phyloP scores from a whole-genome alignment of 2,329 filamentous ascomycete species.

The Cordyceps tenuipes region DNA sequence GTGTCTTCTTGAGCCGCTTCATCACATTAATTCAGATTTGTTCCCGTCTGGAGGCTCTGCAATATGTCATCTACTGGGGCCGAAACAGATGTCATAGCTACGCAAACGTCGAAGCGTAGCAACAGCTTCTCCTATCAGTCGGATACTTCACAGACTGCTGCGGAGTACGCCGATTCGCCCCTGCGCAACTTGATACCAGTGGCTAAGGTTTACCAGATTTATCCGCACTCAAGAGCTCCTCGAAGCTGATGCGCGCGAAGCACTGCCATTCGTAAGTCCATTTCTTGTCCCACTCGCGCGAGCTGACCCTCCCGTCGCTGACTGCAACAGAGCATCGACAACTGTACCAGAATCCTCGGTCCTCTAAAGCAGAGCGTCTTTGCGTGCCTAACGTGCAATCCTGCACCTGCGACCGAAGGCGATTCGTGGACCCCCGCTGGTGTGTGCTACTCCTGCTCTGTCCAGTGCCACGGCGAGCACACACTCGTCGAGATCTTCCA shows the following conservation, averaged over 20 bases:
- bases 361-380: conserved; percentile 82
- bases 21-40: neutral
- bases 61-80: conserved; percentile 2
- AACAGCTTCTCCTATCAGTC: conserved; percentile 53
- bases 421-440: conserved; percentile 55
- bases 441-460: conserved; percentile 93
- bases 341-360: conserved; percentile 85
- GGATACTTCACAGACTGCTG: conserved; percentile 62
- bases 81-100: conserved; percentile 16
- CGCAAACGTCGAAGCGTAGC: conserved; percentile 31
- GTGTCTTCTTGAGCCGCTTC: neutral
- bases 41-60: neutral
- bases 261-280: conserved; percentile 72
- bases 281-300: neutral
- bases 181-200: neutral
- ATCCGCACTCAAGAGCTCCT: conserved; percentile 83
- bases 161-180: conserved; percentile 44
- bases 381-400: conserved; percentile 89
- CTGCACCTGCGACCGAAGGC: conserved; percentile 55
- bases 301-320: conserved; percentile 11
- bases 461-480: conserved; percentile 94
- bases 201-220: conserved; percentile 48
- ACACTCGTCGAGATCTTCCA: conserved; percentile 90
- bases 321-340: conserved; percentile 71
- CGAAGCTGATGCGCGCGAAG: conserved; percentile 91